These are phyloP conservation scores for Leishmania aethiopica DNA, from an alignment of 208 protist genomes.

Conservation along the genomic window DNA sequence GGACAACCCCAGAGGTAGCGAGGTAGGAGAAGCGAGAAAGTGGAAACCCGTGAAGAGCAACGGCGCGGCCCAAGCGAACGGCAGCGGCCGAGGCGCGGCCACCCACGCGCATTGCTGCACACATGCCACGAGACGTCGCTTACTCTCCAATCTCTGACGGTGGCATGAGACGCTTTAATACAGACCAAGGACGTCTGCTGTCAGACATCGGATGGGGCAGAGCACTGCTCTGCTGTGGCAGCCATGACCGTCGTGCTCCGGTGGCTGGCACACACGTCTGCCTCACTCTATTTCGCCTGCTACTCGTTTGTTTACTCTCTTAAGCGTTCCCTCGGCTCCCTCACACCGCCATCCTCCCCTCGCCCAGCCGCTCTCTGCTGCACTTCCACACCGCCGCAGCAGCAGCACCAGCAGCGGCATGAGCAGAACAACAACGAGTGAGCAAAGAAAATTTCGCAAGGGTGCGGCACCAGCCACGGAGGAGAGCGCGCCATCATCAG, in stretches of 20 bases:
- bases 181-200: neutral
- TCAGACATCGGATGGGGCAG: neutral
- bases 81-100: neutral
- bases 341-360: neutral
- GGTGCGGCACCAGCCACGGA: neutral
- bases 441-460: neutral
- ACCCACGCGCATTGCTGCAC: neutral
- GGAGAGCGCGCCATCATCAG: conserved; percentile 1
- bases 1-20: neutral
- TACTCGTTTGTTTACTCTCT: neutral
- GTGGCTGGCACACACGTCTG: neutral
- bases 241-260: neutral
- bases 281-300: neutral
- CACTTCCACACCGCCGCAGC: neutral
- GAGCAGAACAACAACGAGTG: neutral
- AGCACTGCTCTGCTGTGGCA: neutral
- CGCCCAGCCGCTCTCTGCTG: neutral
- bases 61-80: neutral
- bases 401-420: too few species aligned
- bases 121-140: neutral
- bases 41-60: neutral
- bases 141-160: neutral
- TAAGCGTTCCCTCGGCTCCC: neutral
- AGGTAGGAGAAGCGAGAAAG: neutral
- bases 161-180: neutral